phyloP scores from a whole-genome alignment of 106 monocot species.

The Agapanthus africanus region DNA sequence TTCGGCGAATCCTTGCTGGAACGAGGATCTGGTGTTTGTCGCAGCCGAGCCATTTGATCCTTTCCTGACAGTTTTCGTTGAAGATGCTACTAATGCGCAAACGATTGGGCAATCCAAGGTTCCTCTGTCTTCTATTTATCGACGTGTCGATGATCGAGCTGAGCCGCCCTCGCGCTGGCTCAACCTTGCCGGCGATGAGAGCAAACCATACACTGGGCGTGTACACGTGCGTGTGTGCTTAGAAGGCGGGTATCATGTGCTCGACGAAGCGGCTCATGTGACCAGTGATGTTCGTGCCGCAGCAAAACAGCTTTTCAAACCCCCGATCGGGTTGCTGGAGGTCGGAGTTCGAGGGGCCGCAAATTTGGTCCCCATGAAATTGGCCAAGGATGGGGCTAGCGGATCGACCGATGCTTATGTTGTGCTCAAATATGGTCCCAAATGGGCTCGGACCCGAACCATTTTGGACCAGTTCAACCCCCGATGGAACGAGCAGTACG shows the following conservation, averaged over 20 bases:
- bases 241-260: constrained; percentile 91
- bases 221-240: constrained; percentile 74
- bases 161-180: constrained; percentile 82
- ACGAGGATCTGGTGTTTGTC: constrained; percentile 81
- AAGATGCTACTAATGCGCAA: constrained; percentile 39
- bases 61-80: constrained; percentile 50
- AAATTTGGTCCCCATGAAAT: constrained; percentile 71
- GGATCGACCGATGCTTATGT: constrained; percentile 81
- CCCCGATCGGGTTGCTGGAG: constrained; percentile 61
- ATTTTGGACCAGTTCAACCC: constrained; percentile 83
- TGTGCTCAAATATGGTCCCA: constrained; percentile 83
- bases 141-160: constrained; percentile 62
- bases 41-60: constrained; percentile 93
- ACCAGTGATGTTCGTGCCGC: constrained; percentile 76
- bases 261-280: constrained; percentile 77
- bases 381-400: constrained; percentile 43
- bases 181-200: constrained; percentile 55
- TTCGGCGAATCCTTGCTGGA: constrained; percentile 59
- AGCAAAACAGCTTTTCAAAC: constrained; percentile 70
- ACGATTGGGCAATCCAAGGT: constrained; percentile 56
- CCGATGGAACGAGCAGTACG: constrained; percentile 93
- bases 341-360: constrained; percentile 69
- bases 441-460: constrained; percentile 88
- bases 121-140: constrained; percentile 53
- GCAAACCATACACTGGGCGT: constrained; percentile 51